Base-by-base conservation (phyloP, 2,329 filamentous ascomycete species). In the Fusarium neocosmosporiellum region DNA sequence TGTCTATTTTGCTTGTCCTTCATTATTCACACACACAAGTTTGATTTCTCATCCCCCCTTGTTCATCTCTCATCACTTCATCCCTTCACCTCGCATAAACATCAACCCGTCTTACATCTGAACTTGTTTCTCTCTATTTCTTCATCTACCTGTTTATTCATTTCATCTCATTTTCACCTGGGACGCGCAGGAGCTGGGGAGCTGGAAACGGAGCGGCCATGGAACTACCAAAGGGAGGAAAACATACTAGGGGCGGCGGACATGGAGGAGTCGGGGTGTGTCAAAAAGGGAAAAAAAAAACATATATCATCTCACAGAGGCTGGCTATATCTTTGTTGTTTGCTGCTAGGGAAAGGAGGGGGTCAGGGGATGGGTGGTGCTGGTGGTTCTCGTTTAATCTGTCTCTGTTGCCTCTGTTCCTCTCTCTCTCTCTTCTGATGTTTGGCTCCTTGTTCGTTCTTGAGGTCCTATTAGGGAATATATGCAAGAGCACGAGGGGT, bases 191-290 rank as follows among this genome's bases (percentile, higher is more conserved):
- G 76, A 75, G 75, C 72, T 74, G 73, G 72, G 77, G 77, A 75
- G 75, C 75, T 64, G 73, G 77, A 53, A 71, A 72, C 36, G 73
- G 75, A 75, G 77, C 67, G 71, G 70, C 57, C 39, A 66, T 33
- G 55, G 66, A 59, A 36, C 41, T 46, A 63, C 50, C 59, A 66
- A 72, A 36, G 59, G 64, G 63, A 68, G 60, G 54, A 48, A 43
- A 27, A 55, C 55, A 65, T 50, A 64, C 65, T 37, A 60, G 65
- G 69, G 68, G 65, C 62, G 69, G 72, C 66, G 73, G 73, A 72
- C 59, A 59, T 53, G 74, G 70, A 76, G 77, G 77, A 78, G 77
- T 78, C 77, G 73, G 74, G 77, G 77, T 78, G 74, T 75, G 71
- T 67, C 57, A 70, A 60, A 78, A 57, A 70, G 66, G 67, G 73